Evolutionary conservation across 2,329 filamentous ascomycete species (phyloP), one percentile per base, ranked within the genome.

Genomic region (Geosmithia flava): DNA sequence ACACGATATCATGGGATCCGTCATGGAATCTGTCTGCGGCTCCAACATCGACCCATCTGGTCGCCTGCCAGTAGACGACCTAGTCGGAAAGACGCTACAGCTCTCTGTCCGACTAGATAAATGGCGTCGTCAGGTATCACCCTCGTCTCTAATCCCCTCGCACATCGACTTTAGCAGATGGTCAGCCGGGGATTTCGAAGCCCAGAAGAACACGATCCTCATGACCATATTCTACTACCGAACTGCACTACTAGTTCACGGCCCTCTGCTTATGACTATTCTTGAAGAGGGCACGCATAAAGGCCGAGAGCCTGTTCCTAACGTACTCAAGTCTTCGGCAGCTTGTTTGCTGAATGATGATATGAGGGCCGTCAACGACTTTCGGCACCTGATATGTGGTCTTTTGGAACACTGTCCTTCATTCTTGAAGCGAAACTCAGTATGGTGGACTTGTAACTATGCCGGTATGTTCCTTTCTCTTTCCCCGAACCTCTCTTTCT

Each of bases 361-460:
- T 15, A 45, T 57, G 19, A 42, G 49, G 11, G 53, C 52, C 0
- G 46, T 58, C 1, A 41, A 47, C 10, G 52, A 54, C n/a, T 55
- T 57, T 30, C 54, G 56, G 4, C 41, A 42, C 10, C 41, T 42
- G n/a, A 42, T 42, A 42, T 20, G 41, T 4, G 41, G 15, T 10
- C 50, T 60, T 3, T 27, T 58, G 2, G 48, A 45, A 2, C 45
- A 54, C n/a, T 42, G 52, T 3, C 53, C 50, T 6, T 29, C 44
- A 2, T 62, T 60, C 42, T 47, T 60, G 20, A 54, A 52, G 33
- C 20, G 49, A 15, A 60, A 61, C 44, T 58, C 56, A 1, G 50
- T 55, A 15, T 62, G 59, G 59, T 62, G 59, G 59, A 53, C 55
- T n/a, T 60, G 57, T 47, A 62, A 62, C 46, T 62, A 60, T 42